phyloP scores from a whole-genome alignment of 768 basidiomycete genomes.

The Mycena albidolilacea region DNA sequence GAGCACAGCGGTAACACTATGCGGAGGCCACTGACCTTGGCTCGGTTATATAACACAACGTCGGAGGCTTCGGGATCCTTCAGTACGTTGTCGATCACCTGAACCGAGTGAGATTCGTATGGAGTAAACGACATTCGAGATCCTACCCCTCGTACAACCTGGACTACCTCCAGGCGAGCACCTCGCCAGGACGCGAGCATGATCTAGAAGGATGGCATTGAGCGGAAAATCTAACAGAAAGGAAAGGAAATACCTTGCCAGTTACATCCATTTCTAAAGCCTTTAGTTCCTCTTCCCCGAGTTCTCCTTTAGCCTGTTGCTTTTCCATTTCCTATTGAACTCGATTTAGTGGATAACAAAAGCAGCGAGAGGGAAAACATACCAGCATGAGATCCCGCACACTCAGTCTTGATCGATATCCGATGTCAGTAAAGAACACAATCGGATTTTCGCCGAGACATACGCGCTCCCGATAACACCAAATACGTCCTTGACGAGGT shows the following conservation, averaged over 20 bases:
- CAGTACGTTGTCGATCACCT: constrained; percentile 89
- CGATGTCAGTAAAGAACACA: constrained; percentile 20
- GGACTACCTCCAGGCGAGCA: constrained; percentile 93
- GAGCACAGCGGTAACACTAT: constrained; percentile 11
- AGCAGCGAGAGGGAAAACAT: constrained; percentile 31
- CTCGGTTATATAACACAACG: constrained; percentile 80
- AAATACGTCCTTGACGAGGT: constrained; percentile 96
- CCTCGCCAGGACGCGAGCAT: constrained; percentile 98
- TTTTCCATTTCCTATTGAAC: constrained; percentile 86
- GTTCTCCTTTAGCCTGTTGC: constrained; percentile 90
- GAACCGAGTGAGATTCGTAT: constrained; percentile 31
- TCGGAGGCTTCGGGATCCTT: constrained; percentile 86
- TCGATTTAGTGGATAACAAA: constrained; percentile 8
- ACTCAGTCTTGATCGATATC: constrained; percentile 62
- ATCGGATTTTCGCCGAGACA: constrained; percentile 47
- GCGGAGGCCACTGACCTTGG: constrained; percentile 85
- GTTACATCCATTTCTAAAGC: constrained; percentile 94
- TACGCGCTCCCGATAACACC: constrained; percentile 96
- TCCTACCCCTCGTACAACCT: constrained; percentile 81
- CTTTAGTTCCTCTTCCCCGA: constrained; percentile 87
- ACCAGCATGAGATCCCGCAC: constrained; percentile 85
- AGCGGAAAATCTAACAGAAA: not conserved
- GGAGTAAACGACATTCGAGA: constrained; percentile 14
- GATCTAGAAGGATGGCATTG: constrained; percentile 63
- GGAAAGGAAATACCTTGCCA: constrained; percentile 72